Evolutionary conservation across 805 yeast genomes (phyloP).

Genomic region (Kockiozyma suomiensis): DNA sequence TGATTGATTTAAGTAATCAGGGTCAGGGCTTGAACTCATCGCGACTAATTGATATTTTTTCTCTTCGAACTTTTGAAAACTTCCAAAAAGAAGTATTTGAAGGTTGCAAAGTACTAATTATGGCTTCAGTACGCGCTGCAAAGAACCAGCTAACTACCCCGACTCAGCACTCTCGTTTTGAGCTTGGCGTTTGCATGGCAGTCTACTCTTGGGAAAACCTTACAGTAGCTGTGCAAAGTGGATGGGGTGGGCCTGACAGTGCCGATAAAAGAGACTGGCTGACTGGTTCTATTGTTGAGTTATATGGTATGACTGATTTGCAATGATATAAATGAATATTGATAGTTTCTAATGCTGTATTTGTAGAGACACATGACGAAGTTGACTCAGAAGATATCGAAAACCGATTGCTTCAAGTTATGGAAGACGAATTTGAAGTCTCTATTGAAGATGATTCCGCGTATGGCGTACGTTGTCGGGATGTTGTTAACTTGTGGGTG

Average conservation of each 20-base stretch:
- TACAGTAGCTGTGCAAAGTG: slow-evolving; percentile 82
- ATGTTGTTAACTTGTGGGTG: not conserved
- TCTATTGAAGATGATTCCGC: slow-evolving; percentile 89
- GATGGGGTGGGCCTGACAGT: slow-evolving; percentile 95
- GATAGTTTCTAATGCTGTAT: not conserved
- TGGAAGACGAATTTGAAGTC: slow-evolving; percentile 94
- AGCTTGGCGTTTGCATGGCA: slow-evolving; percentile 89
- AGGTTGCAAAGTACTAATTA: not conserved
- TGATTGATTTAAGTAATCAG: not conserved
- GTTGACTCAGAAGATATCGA: slow-evolving; percentile 82
- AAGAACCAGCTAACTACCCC: slow-evolving; percentile 10
- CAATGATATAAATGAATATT: too few relatives aligned
- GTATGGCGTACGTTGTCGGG: slow-evolving; percentile 42
- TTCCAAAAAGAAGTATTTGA: not conserved
- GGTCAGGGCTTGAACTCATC: slow-evolving; percentile 1
- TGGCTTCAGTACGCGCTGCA: slow-evolving; percentile 17
- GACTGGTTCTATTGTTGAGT: slow-evolving; percentile 75
- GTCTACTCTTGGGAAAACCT: slow-evolving; percentile 89
- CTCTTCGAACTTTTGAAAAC: not conserved
- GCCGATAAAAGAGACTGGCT: slow-evolving; percentile 95
- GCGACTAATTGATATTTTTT: not conserved
- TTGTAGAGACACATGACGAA: slow-evolving; percentile 40
- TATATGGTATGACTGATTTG: slow-evolving; percentile 52
- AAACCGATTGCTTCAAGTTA: slow-evolving; percentile 80
- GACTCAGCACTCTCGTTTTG: slow-evolving; percentile 77